Percentiles rank a stretch among this genome's conserved stretches.
These are phyloP conservation scores for Tylopilus intermedius DNA, from an alignment of 768 basidiomycete species.

Conservation along the genomic window DNA sequence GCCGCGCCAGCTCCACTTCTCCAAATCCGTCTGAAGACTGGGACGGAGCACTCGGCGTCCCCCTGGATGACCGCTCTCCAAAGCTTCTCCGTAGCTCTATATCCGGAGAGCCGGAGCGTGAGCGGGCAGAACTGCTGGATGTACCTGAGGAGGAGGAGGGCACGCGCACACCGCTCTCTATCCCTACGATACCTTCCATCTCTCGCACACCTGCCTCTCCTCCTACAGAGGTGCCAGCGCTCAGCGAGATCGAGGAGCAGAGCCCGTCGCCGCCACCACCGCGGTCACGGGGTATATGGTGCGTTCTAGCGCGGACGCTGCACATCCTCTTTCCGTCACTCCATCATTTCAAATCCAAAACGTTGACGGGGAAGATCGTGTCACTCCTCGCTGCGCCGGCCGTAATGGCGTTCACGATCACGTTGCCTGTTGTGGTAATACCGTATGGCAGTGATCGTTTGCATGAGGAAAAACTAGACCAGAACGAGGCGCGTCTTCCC, in stretches of 20 bases:
- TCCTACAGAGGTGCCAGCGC: slow-evolving; percentile 35
- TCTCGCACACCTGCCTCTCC: slow-evolving; percentile 49
- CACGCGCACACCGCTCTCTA: slow-evolving; percentile 18
- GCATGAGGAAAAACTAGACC: slow-evolving; percentile 26
- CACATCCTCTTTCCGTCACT: slow-evolving; percentile 84
- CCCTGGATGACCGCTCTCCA: slow-evolving; percentile 48
- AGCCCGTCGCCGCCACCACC: slow-evolving; percentile 37
- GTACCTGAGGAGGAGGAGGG: slow-evolving; percentile 15
- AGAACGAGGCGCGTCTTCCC: slow-evolving; percentile 44
- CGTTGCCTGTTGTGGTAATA: slow-evolving; percentile 82
- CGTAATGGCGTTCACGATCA: slow-evolving; percentile 78
- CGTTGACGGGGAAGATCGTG: slow-evolving; percentile 63
- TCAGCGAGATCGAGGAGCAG: slow-evolving; percentile 43
- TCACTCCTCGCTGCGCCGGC: slow-evolving; percentile 83
- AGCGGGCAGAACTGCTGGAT: slow-evolving; percentile 3
- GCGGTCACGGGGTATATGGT: slow-evolving; percentile 33
- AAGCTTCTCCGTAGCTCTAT: slow-evolving; percentile 30
- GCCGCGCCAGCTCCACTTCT: slow-evolving; percentile 30
- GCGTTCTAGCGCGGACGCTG: slow-evolving; percentile 38
- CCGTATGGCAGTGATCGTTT: slow-evolving; percentile 35
- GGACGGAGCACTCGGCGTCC: slow-evolving; percentile 48
- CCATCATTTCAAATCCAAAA: slow-evolving; percentile 66
- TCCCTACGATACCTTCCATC: slow-evolving; percentile 48
- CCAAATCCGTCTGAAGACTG: slow-evolving; percentile 39
- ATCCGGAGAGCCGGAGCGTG: slow-evolving; percentile 12